These are phyloP conservation scores for Talaromyces trachyspermus DNA, from an alignment of 495 filamentous ascomycete species.

Conservation along the genomic window DNA sequence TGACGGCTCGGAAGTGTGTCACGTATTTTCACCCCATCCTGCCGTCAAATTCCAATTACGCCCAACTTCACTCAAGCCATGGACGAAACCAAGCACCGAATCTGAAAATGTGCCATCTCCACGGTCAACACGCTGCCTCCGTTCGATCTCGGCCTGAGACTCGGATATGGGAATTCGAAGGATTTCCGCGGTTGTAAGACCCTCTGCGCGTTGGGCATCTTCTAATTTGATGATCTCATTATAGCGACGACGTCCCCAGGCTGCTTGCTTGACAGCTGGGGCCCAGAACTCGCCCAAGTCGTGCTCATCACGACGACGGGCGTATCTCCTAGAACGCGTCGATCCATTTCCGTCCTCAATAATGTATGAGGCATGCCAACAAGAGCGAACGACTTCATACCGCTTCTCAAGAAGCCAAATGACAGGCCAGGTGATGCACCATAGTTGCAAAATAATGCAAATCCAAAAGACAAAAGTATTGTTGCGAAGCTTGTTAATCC, in stretches of 20 bases:
- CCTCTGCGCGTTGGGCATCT: slow-evolving; percentile 12
- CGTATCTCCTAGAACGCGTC: slow-evolving; percentile 11
- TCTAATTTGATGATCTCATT: slow-evolving; percentile 9
- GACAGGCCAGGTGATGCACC: slow-evolving; percentile 38
- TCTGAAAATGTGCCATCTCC: slow-evolving; percentile 25
- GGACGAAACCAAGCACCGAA: slow-evolving; percentile 21
- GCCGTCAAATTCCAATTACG: slow-evolving; percentile 20
- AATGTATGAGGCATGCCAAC: slow-evolving; percentile 23
- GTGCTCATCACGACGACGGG: slow-evolving; percentile 22
- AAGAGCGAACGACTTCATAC: slow-evolving; percentile 28
- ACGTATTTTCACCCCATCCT: slow-evolving; percentile 25
- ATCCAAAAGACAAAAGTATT: slow-evolving; percentile 30
- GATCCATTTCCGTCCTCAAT: slow-evolving; percentile 7
- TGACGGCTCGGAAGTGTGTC: neutral
- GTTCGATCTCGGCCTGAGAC: slow-evolving; percentile 19
- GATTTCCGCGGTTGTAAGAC: slow-evolving; percentile 9
- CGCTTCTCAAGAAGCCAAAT: slow-evolving; percentile 35
- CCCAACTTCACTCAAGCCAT: slow-evolving; percentile 20
- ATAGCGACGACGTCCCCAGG: slow-evolving; percentile 9
- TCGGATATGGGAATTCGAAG: slow-evolving; percentile 4
- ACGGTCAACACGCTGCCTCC: slow-evolving; percentile 18
- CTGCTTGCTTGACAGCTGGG: slow-evolving; percentile 29
- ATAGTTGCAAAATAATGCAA: slow-evolving; percentile 36
- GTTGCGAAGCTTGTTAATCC: slow-evolving; percentile 34
- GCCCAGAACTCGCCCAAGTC: slow-evolving; percentile 29